These are phyloP conservation scores for Serendipita sp. DNA, from an alignment of 1,284 basidiomycete species.

Conservation along the genomic window DNA sequence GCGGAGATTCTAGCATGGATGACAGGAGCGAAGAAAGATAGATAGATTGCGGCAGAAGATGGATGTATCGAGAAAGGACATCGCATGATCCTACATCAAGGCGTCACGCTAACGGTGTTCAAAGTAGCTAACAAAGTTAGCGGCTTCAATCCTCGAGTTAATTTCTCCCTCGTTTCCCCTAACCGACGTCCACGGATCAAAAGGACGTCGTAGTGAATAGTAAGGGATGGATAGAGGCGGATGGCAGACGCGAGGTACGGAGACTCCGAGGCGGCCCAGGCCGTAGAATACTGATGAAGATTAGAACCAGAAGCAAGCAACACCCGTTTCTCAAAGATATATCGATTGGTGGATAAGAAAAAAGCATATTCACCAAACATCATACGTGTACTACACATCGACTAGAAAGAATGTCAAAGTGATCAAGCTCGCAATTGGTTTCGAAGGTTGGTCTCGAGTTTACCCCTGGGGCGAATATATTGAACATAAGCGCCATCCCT, in stretches of 20 bases:
- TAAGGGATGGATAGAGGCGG: constrained; percentile 31
- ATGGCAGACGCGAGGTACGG: constrained; percentile 6
- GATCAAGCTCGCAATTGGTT: constrained; percentile 59
- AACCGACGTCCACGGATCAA: constrained; percentile 45
- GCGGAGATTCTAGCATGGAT: too few relatives aligned
- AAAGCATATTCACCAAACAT: constrained; percentile 14
- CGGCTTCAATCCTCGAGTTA: constrained; percentile 14
- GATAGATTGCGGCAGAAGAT: background rate
- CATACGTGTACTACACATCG: constrained; percentile 15
- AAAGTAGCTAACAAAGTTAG: background rate
- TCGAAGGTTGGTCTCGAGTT: constrained; percentile 72
- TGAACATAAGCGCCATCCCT: constrained; percentile 79
- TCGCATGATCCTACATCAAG: background rate
- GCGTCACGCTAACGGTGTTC: background rate
- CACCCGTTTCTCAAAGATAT: constrained; percentile 7
- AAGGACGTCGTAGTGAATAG: constrained; percentile 64
- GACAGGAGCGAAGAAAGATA: background rate
- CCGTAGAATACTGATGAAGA: too few relatives aligned
- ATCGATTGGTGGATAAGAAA: constrained; percentile 5
- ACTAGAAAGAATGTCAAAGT: constrained; percentile 7
- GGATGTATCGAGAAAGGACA: background rate
- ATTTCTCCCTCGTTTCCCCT: constrained; percentile 73
- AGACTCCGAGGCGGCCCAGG: constrained; percentile 8
- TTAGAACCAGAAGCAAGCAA: background rate
- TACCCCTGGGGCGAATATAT: constrained; percentile 80